Base-by-base conservation (phyloP, 2,329 filamentous ascomycete genomes). In the Colletotrichum sp. region DNA sequence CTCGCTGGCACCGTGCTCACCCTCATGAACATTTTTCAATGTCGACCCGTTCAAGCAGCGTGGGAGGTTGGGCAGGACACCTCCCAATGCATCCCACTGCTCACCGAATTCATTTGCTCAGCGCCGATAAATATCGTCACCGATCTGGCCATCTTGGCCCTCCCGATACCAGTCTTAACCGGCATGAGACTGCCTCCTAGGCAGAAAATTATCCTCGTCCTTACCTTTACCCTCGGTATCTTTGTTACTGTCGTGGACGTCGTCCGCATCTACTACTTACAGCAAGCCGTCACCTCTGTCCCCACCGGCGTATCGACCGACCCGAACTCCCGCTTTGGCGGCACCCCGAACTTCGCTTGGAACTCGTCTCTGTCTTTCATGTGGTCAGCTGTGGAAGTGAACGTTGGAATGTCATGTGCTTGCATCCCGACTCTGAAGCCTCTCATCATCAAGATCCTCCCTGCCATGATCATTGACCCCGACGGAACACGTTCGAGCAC, bases 341-440 rank as follows among this genome's bases (percentile, higher is more conserved):
- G 86, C 58, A 87, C 88, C 58, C 80, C 83, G 3, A 86, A 92
- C 73, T 92, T 92, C 79, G 85, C 89, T 70, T 95, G 92, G 92
- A 96, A 96, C 81, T 94, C 95, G 1, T 95, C 95, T 1, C 86
- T 96, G 7, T 95, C 95, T 0, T 93, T 97, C 81, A 96, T 98
- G 94, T 98, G 96, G 96, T 96, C 94, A 18, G 94, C 94, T 14
- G 92, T 98, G 69, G 96, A 98, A 83, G 95, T 98, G 81, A 97
- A 98, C 78, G 88, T 97, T 2, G 96, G 95, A 21, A 96, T 98
- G 79, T 93, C 96, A 77, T 98, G 95, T 81, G 96, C 94, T 56
- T 98, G 96, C 80, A 94, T 98, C n/a, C 96, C 96, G 10, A 96
- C 94, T 0, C 86, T 98, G 76, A 98, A 98, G 82, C 96, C 96